These are phyloP conservation scores for Arachnomyces sp. DNA, from an alignment of 2,329 filamentous ascomycete species.

Conservation along the genomic window DNA sequence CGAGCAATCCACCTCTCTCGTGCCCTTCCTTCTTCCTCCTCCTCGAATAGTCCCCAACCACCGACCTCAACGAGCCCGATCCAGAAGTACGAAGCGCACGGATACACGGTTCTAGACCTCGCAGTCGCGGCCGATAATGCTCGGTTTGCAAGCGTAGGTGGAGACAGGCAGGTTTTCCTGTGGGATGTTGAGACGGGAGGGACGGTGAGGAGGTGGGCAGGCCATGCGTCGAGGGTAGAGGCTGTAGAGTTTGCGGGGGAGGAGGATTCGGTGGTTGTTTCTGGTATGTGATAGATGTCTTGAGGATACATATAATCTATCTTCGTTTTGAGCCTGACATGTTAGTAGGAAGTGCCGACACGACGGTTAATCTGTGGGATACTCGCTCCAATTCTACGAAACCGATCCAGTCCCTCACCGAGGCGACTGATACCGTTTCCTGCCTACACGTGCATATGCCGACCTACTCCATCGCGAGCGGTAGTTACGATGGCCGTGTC, in stretches of 20 bases:
- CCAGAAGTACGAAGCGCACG: conserved; percentile 82
- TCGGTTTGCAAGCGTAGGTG: conserved; percentile 77
- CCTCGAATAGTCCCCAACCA: conserved; percentile 27
- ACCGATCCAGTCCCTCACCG: conserved; percentile 35
- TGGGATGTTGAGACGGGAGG: conserved; percentile 84
- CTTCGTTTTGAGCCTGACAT: neutral
- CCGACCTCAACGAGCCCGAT: conserved; percentile 50
- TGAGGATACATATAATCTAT: no score
- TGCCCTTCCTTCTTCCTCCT: conserved; percentile 34
- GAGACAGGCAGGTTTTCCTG: conserved; percentile 82
- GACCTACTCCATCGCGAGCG: conserved; percentile 53
- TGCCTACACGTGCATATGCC: conserved; percentile 32
- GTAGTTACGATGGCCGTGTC: conserved; percentile 77
- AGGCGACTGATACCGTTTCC: conserved; percentile 36
- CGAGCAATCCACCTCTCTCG: conserved; percentile 83
- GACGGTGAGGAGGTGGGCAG: conserved; percentile 67
- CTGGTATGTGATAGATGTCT: conserved; percentile 41
- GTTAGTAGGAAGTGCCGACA: conserved; percentile 36
- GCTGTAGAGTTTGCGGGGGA: conserved; percentile 71
- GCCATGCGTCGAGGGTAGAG: conserved; percentile 69
- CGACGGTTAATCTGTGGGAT: conserved; percentile 37
- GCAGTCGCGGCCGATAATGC: conserved; percentile 68
- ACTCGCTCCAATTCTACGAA: conserved; percentile 33
- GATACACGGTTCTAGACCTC: conserved; percentile 83
- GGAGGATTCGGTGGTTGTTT: conserved; percentile 64